Evolutionary conservation across 805 yeast species (phyloP), one percentile per base, ranked within the genome.

Genomic region (Starmerella kuoi): DNA sequence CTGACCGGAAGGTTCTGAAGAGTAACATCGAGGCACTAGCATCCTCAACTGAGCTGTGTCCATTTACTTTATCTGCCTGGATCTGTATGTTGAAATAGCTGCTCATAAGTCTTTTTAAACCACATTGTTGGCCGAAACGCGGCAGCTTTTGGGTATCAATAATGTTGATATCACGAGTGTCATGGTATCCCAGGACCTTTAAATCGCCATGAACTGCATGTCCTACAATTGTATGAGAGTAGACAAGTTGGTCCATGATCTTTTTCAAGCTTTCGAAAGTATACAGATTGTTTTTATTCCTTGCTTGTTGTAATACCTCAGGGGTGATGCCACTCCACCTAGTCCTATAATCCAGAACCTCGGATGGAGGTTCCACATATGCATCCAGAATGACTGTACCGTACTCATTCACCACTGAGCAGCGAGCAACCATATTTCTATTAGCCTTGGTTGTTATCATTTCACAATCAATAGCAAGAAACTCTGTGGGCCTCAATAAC

Each of bases 31-130:
- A 80, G 0, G 94, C 77, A 23, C 60, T 60, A 8, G 94, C 79
- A 57, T 88, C 97, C 56, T 84, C 94, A 3, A 80, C 69, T 0
- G 96, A 79, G 40, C 86, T 81, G 60, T 87, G 97, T 1, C 93
- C 94, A 2, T 25, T 14, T n/a, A 48, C 19, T 66, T 69, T 21
- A 15, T 80, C 77, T 20, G 61, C 62, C 58, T 88, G 97, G 39
- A 88, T 88, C 0, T 57, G 61, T 35, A 72, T 62, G n/a, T 66
- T 61, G 26, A 85, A 62, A 56, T 69, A 72, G 38, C 67, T 70
- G 7, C 66, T 60, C 2, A 85, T 67, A 12, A 88, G 65, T 65
- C 76, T 75, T 56, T 72, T 77, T 44, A 88, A 66, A 0, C 94
- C 73, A 2, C 94, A 87, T 55, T 77, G 0, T 94, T 94, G 25